These are phyloP conservation scores for Diaporthe australafricana DNA, from an alignment of 2,329 filamentous ascomycete species.

Conservation along the genomic window DNA sequence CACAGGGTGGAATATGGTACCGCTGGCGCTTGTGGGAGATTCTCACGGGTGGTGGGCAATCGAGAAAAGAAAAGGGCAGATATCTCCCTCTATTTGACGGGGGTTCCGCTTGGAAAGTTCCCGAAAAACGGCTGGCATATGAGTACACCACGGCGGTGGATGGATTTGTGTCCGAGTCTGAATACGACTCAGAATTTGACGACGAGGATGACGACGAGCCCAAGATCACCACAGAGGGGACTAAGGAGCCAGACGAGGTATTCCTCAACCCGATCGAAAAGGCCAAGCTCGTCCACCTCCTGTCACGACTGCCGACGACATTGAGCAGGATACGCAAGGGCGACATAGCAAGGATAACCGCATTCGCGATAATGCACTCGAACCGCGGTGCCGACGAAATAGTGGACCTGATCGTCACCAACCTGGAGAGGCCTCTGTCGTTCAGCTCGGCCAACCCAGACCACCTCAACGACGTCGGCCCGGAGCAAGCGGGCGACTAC, in stretches of 20 bases:
- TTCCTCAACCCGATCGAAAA: conserved; percentile 88
- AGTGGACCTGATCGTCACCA: conserved; percentile 87
- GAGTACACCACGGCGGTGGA: conserved; percentile 83
- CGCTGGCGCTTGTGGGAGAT: conserved; percentile 92
- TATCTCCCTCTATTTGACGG: conserved; percentile 80
- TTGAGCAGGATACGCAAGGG: conserved; percentile 82
- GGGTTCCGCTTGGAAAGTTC: conserved; percentile 81
- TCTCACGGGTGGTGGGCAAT: conserved; percentile 70
- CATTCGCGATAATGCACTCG: conserved; percentile 90
- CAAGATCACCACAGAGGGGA: conserved; percentile 53
- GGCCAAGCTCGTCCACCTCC: conserved; percentile 83
- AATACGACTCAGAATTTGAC: conserved; percentile 89
- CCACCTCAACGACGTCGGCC: conserved; percentile 52
- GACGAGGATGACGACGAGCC: conserved; percentile 76
- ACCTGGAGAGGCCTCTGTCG: conserved; percentile 81
- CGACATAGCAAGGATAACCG: conserved; percentile 86
- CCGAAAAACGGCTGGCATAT: conserved; percentile 79
- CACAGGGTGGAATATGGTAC: conserved; percentile 87
- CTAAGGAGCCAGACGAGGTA: conserved; percentile 60
- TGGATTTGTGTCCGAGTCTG: conserved; percentile 84
- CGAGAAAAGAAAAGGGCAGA: conserved; percentile 59
- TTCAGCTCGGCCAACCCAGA: conserved; percentile 78
- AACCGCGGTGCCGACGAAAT: conserved; percentile 89
- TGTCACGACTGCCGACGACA: conserved; percentile 83
- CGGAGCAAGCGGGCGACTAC: conserved; percentile 48